These are phyloP conservation scores for Platanthera guangdongensis DNA, from an alignment of 106 monocot species.

Conservation along the genomic window DNA sequence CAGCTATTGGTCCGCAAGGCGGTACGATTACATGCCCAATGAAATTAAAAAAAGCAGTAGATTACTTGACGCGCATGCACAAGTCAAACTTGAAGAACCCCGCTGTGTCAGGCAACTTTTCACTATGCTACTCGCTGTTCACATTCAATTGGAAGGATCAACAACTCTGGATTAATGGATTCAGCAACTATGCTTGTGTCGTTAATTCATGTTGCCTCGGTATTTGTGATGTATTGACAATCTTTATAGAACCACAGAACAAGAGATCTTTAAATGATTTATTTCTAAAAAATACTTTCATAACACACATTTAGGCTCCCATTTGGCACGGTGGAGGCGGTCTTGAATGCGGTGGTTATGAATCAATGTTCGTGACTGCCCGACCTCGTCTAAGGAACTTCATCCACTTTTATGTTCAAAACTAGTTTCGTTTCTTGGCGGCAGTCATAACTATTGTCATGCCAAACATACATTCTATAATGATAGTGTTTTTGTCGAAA, in stretches of 20 bases:
- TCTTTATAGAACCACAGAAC: neutral
- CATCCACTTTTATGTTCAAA: no score
- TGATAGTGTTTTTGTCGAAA: no score
- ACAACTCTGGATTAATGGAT: no score
- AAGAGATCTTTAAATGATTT: neutral
- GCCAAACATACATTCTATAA: no score
- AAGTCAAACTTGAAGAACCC: neutral
- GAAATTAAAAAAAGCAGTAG: neutral
- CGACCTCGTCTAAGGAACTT: no score
- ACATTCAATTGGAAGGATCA: neutral
- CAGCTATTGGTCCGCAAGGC: no score
- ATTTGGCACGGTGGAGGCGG: no score
- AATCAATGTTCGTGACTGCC: no score
- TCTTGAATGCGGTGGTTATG: no score
- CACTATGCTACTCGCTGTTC: neutral
- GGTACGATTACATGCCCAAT: neutral
- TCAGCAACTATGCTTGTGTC: neutral
- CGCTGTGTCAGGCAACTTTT: neutral
- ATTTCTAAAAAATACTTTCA: neutral
- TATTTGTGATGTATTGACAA: neutral
- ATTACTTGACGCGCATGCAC: neutral
- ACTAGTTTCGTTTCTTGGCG: no score
- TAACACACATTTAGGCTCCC: no score
- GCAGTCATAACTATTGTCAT: no score
- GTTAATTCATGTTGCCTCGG: neutral